Evolutionary conservation across 2,329 filamentous ascomycete species (phyloP).

Genomic region (Botrytis galanthina): DNA sequence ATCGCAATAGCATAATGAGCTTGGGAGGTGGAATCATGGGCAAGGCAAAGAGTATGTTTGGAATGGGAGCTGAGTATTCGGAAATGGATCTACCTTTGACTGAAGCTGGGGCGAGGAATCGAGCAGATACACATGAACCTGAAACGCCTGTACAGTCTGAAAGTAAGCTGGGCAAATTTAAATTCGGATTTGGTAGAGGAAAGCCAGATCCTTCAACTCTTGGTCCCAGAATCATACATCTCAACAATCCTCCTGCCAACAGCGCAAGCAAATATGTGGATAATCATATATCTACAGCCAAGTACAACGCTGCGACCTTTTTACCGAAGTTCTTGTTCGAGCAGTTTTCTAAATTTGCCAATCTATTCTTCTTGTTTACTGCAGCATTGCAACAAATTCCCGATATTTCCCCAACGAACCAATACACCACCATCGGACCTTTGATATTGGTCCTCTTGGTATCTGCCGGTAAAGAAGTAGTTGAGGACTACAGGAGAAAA

Average conservation of each 20-base stretch:
- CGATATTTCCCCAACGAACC: constrained; percentile 89
- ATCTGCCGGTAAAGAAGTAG: constrained; percentile 91
- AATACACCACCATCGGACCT: constrained; percentile 95
- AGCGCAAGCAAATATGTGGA: constrained; percentile 84
- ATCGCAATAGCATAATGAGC: constrained; percentile 84
- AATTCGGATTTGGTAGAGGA: constrained; percentile 82
- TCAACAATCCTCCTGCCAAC: constrained; percentile 96
- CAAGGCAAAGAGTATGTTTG: constrained; percentile 83
- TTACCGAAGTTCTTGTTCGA: constrained; percentile 96
- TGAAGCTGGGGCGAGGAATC: constrained; percentile 59
- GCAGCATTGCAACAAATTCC: constrained; percentile 93
- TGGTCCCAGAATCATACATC: constrained; percentile 86
- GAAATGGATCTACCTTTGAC: constrained; percentile 98
- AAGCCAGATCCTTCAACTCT: constrained; percentile 88
- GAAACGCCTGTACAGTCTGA: constrained; percentile 44
- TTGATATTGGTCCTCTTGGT: constrained; percentile 84
- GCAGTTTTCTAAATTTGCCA: constrained; percentile 99
- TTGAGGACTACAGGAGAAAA: constrained; percentile 91
- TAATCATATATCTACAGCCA: constrained; percentile 96
- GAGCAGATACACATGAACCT: constrained; percentile 44
- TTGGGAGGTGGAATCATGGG: constrained; percentile 86
- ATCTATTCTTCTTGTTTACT: constrained; percentile 98
- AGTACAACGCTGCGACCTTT: constrained; percentile 93
- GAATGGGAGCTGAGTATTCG: constrained; percentile 83
- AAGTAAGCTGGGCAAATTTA: constrained; percentile 75